Percentiles rank a stretch among this genome's conserved stretches.
Conservation (phyloP, 2,329 filamentous ascomycete species). For the Calonectria pteridis region DNA sequence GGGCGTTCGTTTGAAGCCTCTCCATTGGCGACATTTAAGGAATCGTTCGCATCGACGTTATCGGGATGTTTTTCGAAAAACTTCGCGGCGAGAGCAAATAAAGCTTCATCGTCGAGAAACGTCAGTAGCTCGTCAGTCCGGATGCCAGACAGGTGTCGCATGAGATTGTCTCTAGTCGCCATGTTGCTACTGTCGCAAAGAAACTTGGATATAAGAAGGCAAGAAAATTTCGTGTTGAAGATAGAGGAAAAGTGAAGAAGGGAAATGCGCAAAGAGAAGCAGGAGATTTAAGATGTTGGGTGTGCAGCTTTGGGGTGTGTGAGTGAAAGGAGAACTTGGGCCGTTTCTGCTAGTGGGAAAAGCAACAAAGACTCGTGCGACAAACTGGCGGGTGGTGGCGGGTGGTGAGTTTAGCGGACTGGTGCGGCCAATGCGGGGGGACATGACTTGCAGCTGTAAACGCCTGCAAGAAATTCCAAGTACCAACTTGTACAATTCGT, state of each 20-base stretch:
- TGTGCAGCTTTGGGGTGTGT: neutral
- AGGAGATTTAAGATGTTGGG: neutral
- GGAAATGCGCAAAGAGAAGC: neutral
- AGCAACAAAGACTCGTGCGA: neutral
- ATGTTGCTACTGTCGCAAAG: slow-evolving; percentile 21
- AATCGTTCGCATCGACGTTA: neutral
- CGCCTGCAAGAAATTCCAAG: neutral
- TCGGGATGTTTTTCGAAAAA: slow-evolving; percentile 15
- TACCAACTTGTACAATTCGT: neutral
- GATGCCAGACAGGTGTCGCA: slow-evolving; percentile 31
- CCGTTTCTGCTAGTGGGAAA: neutral
- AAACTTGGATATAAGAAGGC: neutral
- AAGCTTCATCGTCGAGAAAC: slow-evolving; percentile 35
- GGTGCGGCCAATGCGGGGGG: too few species aligned
- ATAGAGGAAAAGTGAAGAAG: too few species aligned
- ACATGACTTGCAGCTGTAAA: neutral
- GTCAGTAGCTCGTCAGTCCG: slow-evolving; percentile 32
- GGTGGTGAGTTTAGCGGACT: neutral
- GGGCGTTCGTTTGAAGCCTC: neutral
- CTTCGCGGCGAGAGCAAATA: slow-evolving; percentile 35
- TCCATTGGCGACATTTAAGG: neutral
- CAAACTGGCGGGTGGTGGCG: neutral
- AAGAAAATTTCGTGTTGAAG: neutral
- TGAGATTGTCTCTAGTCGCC: slow-evolving; percentile 30
- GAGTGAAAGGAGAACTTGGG: neutral